Conservation (phyloP, 148 eudicot species). For the Mesembryanthemum crystallinum region DNA sequence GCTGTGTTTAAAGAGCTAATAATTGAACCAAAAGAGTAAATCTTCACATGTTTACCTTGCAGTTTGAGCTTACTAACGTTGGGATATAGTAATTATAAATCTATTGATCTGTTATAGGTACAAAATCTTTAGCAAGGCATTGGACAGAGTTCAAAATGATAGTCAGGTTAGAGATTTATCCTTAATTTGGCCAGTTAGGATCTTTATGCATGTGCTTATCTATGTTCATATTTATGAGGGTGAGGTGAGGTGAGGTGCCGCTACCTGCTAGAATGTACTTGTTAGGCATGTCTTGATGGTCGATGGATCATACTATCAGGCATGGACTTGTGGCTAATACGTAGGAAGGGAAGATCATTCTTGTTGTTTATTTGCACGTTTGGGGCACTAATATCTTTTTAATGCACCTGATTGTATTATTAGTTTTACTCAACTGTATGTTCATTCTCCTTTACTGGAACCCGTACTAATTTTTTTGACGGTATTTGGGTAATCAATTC, state of each 20-base stretch:
- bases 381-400: background rate
- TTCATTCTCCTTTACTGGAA: no score
- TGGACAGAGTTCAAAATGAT: conserved; percentile 76
- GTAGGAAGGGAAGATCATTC: background rate
- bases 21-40: conserved; percentile 91
- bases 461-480: no score
- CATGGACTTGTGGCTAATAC: background rate
- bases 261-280: no score
- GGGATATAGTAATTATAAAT: background rate
- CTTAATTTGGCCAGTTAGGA: background rate
- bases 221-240: background rate
- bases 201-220: background rate
- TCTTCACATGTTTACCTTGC: background rate
- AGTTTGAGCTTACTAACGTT: conserved; percentile 1
- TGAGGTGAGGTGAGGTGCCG: no score
- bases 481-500: no score
- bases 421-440: no score
- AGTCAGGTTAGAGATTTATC: conserved; percentile 57
- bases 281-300: no score
- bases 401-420: no score
- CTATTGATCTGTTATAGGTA: conserved; percentile 45
- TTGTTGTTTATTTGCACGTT: background rate
- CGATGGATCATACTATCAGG: background rate
- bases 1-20: conserved; percentile 85
- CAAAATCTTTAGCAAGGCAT: conserved; percentile 79